Evolutionary conservation across 2,329 filamentous ascomycete species (phyloP).

Genomic region (Fusarium tuaranense): DNA sequence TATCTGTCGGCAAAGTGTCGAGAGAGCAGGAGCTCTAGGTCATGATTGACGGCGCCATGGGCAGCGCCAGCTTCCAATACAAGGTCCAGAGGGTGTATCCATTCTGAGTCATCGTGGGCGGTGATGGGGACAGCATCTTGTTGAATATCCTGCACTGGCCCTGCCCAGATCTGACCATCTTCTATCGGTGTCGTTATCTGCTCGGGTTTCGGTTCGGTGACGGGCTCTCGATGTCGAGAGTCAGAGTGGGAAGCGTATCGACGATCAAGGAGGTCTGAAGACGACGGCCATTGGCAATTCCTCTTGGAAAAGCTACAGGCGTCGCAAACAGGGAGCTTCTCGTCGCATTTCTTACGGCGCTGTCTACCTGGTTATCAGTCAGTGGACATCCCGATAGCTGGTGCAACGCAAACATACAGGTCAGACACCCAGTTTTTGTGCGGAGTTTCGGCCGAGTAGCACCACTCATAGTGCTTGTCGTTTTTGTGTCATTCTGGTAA

Average conservation of each 20-base stretch:
- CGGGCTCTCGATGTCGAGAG: conserved; percentile 11
- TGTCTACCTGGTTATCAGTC: conserved; percentile 14
- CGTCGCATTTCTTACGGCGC: conserved; percentile 36
- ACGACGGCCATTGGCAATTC: conserved; percentile 27
- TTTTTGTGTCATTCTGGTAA: not conserved
- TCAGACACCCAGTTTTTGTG: conserved; percentile 35
- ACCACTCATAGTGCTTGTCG: conserved; percentile 5
- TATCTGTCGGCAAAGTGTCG: conserved; percentile 39
- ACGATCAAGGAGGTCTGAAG: conserved; percentile 28
- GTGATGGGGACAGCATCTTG: not conserved
- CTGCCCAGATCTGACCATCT: not conserved
- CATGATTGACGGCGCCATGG: conserved; percentile 15
- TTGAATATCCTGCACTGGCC: not conserved
- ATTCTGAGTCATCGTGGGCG: not conserved
- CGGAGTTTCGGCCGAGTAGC: conserved; percentile 14
- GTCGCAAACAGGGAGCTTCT: conserved; percentile 18
- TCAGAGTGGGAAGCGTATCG: conserved; percentile 15
- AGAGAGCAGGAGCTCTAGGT: conserved; percentile 27
- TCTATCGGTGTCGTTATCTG: not conserved
- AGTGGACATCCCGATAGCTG: not conserved
- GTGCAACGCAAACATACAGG: not conserved
- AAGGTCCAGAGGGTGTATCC: not conserved
- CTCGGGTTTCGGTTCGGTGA: not conserved
- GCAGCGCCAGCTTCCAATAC: conserved; percentile 8
- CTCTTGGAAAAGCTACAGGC: conserved; percentile 8